A percentile compares a stretch with the other conserved stretches of the same genome.
phyloP scores from a whole-genome alignment of 2,329 filamentous ascomycete species.

The Botryotinia calthae region DNA sequence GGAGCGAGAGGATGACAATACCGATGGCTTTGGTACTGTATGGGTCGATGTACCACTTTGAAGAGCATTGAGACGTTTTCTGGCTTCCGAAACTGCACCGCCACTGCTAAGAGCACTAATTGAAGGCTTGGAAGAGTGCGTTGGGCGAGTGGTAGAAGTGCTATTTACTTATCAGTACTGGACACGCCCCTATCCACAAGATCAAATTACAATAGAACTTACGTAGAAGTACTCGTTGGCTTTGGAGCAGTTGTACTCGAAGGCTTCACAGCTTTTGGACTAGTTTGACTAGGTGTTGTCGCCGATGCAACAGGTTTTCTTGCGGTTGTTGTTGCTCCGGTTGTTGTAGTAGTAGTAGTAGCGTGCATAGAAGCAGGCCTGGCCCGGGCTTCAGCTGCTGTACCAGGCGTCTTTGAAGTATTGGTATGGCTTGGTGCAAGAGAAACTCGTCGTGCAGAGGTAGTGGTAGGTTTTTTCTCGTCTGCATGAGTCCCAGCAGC shows the following conservation, averaged over 20 bases:
- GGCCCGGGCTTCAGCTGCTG: slow-evolving; percentile 35
- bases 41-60: slow-evolving; percentile 39
- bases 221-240: slow-evolving; percentile 34
- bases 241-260: slow-evolving; percentile 40
- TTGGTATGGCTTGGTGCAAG: slow-evolving; percentile 33
- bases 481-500: slow-evolving; percentile 36
- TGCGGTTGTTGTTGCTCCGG: slow-evolving; percentile 35
- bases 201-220: neutral
- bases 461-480: slow-evolving; percentile 34
- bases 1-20: slow-evolving; percentile 39
- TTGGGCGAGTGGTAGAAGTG: slow-evolving; percentile 38
- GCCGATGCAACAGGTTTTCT: slow-evolving; percentile 33
- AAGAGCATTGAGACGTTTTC: slow-evolving; percentile 56
- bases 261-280: slow-evolving; percentile 41
- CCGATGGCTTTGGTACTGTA: slow-evolving; percentile 39
- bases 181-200: neutral
- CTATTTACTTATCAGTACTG: slow-evolving; percentile 30
- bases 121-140: slow-evolving; percentile 40
- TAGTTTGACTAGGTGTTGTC: slow-evolving; percentile 31
- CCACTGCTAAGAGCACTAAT: slow-evolving; percentile 27
- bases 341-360: slow-evolving; percentile 25
- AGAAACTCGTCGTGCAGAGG: slow-evolving; percentile 36
- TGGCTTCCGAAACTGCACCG: slow-evolving; percentile 48
- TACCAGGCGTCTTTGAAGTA: slow-evolving; percentile 31
- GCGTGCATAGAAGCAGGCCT: slow-evolving; percentile 19